These are phyloP conservation scores for Fusarium vanettenii DNA, from an alignment of 2,329 filamentous ascomycete species.

Conservation along the genomic window DNA sequence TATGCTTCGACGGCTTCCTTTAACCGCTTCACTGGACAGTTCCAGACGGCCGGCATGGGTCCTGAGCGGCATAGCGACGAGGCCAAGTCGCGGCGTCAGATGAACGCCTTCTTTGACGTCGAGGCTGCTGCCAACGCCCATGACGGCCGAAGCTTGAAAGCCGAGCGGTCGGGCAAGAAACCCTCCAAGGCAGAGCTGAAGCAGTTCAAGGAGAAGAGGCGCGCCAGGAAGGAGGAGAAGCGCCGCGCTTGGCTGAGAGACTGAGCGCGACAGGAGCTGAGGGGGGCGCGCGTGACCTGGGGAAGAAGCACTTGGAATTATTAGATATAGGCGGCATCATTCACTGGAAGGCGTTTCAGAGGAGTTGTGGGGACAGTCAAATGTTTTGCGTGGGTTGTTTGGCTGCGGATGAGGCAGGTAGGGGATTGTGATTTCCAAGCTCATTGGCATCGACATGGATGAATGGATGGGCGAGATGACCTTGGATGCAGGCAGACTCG, in stretches of 20 bases:
- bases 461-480: neutral
- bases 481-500: slow-evolving; percentile 34
- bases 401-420: neutral
- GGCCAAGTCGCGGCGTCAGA: slow-evolving; percentile 86
- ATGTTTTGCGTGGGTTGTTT: slow-evolving; percentile 17
- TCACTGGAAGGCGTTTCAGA: slow-evolving; percentile 28
- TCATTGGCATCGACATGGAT: neutral
- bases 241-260: slow-evolving; percentile 90
- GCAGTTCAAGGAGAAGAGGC: slow-evolving; percentile 89
- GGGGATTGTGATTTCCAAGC: slow-evolving; percentile 5
- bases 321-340: slow-evolving; percentile 11
- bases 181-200: slow-evolving; percentile 88
- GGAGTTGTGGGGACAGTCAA: slow-evolving; percentile 31
- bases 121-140: slow-evolving; percentile 93
- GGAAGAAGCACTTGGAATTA: neutral
- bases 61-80: slow-evolving; percentile 87
- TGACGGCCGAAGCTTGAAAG: slow-evolving; percentile 89
- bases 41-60: slow-evolving; percentile 75
- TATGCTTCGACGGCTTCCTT: slow-evolving; percentile 82
- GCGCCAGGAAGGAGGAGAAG: slow-evolving; percentile 94
- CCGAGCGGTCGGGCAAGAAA: slow-evolving; percentile 88
- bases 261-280: slow-evolving; percentile 57
- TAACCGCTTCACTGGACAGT: slow-evolving; percentile 90
- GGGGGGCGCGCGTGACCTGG: neutral
- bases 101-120: slow-evolving; percentile 96